phyloP scores from a whole-genome alignment of 2,329 filamentous ascomycete genomes.

The Hypoxylon sp. region DNA sequence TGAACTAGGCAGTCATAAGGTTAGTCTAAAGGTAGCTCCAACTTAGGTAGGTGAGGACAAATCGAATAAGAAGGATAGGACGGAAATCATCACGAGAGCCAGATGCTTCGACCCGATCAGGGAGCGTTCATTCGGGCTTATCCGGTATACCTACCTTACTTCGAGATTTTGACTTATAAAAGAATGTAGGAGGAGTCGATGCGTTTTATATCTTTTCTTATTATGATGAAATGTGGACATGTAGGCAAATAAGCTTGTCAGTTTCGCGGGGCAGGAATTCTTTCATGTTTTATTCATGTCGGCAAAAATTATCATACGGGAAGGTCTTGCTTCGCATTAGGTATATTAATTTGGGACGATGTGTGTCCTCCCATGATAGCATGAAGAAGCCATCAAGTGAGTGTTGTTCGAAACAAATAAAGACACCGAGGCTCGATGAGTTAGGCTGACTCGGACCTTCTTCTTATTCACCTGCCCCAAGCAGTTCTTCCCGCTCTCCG shows the following conservation, averaged over 20 bases:
- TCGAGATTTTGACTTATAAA: not conserved
- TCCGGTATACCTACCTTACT: conserved; percentile 5
- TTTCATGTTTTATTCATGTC: conserved; percentile 15
- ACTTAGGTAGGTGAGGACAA: not conserved
- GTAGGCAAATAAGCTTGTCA: not conserved
- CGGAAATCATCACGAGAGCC: not conserved
- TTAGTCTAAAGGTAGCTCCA: not conserved
- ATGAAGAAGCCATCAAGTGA: conserved; percentile 5
- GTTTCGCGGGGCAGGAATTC: conserved; percentile 4
- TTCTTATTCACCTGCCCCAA: conserved; percentile 30
- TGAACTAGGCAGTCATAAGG: not conserved
- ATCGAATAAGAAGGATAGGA: not conserved
- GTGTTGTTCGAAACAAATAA: conserved; percentile 31
- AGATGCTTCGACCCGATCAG: not conserved
- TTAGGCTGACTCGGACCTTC: conserved; percentile 16
- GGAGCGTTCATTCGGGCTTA: conserved; percentile 3
- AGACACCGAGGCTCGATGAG: conserved; percentile 1
- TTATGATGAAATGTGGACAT: not conserved
- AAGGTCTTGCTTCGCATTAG: not conserved
- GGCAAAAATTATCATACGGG: conserved; percentile 5
- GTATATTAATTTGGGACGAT: not conserved
- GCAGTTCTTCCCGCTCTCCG: conserved; percentile 17
- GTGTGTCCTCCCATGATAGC: not conserved
- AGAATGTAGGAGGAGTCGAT: conserved; percentile 14
- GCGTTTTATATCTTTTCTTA: conserved; percentile 10